Evolutionary conservation across 1,284 basidiomycete genomes (phyloP).

Genomic region (Anthracocystis walkeri): DNA sequence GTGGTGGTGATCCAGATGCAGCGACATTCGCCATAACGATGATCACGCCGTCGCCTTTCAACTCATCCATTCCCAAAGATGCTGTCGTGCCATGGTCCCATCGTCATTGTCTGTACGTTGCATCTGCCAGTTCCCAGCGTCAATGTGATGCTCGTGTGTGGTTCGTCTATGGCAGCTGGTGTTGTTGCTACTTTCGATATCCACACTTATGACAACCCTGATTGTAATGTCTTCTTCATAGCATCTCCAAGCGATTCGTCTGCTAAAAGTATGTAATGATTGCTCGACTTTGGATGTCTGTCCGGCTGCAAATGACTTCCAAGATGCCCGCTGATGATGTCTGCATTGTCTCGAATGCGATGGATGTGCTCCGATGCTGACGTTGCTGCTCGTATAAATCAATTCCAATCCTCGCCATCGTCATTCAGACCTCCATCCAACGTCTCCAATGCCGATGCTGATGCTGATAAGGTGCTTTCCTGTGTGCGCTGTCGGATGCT

Average conservation of each 20-base stretch:
- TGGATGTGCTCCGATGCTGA: neutral
- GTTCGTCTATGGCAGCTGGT: neutral
- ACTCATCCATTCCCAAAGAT: neutral
- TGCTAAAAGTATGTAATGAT: neutral
- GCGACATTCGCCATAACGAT: too few relatives aligned
- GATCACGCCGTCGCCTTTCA: too few relatives aligned
- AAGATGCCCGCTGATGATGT: neutral
- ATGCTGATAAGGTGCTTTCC: conserved; percentile 2
- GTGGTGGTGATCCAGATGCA: neutral
- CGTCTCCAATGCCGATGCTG: neutral
- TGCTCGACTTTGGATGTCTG: neutral
- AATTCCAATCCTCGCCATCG: neutral
- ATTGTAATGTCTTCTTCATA: neutral
- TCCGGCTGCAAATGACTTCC: neutral
- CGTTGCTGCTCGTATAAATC: neutral
- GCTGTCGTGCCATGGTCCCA: neutral
- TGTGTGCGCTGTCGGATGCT: conserved; percentile 2
- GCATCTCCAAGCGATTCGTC: neutral
- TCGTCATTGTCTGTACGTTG: neutral
- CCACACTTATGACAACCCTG: neutral
- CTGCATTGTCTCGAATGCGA: neutral
- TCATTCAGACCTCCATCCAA: neutral
- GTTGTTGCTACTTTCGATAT: neutral
- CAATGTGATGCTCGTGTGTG: neutral
- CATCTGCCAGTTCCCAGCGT: neutral